A percentile compares a stretch with the other conserved stretches of the same genome.
phyloP scores from a whole-genome alignment of 2,329 filamentous ascomycete genomes.

The Claviceps sorghi region DNA sequence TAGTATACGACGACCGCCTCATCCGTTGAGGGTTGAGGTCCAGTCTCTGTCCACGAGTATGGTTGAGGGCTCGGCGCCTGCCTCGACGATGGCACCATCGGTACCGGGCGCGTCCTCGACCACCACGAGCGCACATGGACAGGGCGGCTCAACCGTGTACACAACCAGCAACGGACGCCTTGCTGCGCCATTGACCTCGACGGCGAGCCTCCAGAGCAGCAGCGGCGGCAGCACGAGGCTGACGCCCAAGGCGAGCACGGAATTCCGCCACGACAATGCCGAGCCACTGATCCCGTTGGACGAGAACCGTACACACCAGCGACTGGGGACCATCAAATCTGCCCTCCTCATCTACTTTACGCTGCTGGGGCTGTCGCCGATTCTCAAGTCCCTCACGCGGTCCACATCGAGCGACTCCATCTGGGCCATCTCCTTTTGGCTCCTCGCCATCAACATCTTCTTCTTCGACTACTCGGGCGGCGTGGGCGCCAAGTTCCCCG shows the following conservation, averaged over 20 bases:
- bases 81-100: conserved; percentile 11
- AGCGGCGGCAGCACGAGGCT: conserved; percentile 5
- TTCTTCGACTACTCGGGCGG: conserved; percentile 90
- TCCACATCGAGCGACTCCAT: conserved; percentile 91
- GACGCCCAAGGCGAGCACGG: conserved; percentile 16
- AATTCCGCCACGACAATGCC: conserved; percentile 11
- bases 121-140: conserved; percentile 19
- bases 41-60: conserved; percentile 13
- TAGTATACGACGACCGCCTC: conserved; percentile 22
- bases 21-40: conserved; percentile 14
- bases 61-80: conserved; percentile 9
- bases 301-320: conserved; percentile 31
- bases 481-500: conserved; percentile 48
- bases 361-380: conserved; percentile 79
- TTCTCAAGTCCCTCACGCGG: conserved; percentile 87
- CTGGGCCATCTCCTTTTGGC: conserved; percentile 90
- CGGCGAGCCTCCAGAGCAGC: conserved; percentile 26
- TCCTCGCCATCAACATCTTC: conserved; percentile 90
- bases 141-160: background rate
- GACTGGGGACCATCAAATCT: conserved; percentile 74
- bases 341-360: conserved; percentile 87
- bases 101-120: conserved; percentile 31
- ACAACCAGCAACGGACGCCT: conserved; percentile 22
- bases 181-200: conserved; percentile 32
- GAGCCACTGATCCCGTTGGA: conserved; percentile 17